A percentile compares a stretch with the other conserved stretches of the same genome.
These are phyloP conservation scores for Oryza glumipatula DNA, from an alignment of 176 grass and related monocot species.

Conservation along the genomic window DNA sequence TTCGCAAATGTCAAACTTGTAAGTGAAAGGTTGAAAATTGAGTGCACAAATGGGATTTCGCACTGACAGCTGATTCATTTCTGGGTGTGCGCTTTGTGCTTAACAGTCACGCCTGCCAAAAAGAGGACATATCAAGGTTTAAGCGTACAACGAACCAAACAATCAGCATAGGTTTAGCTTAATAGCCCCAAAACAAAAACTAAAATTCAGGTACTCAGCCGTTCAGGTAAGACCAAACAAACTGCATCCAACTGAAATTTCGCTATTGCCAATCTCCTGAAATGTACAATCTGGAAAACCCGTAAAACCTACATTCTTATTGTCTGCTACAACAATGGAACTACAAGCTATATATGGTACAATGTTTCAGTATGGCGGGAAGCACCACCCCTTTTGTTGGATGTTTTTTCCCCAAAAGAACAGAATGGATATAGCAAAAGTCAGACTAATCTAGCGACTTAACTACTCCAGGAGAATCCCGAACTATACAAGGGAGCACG, in stretches of 20 bases:
- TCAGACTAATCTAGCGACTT: constrained; percentile 31
- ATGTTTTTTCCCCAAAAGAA: constrained; percentile 38
- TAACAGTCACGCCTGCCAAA: too few relatives aligned
- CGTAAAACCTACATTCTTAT: constrained; percentile 33
- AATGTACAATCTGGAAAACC: constrained; percentile 39
- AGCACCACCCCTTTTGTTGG: constrained; percentile 4
- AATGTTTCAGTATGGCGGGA: constrained; percentile 30
- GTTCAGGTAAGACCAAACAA: background rate
- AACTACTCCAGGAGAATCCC: constrained; percentile 12
- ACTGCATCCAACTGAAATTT: constrained; percentile 10
- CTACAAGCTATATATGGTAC: constrained; percentile 46
- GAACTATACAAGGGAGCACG: constrained; percentile 46
- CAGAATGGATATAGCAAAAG: constrained; percentile 28
- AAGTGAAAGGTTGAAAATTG: background rate
- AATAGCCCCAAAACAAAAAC: background rate
- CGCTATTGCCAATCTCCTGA: constrained; percentile 6
- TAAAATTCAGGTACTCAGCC: background rate
- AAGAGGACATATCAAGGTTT: too few relatives aligned
- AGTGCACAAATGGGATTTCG: too few relatives aligned
- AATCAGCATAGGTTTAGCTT: too few relatives aligned
- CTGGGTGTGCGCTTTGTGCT: too few relatives aligned
- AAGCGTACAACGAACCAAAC: too few relatives aligned
- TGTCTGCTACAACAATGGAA: constrained; percentile 44
- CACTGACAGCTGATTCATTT: background rate
- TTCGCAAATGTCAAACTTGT: background rate